These are phyloP conservation scores for Hypsizygus ulmarius DNA, from an alignment of 1,284 basidiomycete genomes.

Conservation along the genomic window DNA sequence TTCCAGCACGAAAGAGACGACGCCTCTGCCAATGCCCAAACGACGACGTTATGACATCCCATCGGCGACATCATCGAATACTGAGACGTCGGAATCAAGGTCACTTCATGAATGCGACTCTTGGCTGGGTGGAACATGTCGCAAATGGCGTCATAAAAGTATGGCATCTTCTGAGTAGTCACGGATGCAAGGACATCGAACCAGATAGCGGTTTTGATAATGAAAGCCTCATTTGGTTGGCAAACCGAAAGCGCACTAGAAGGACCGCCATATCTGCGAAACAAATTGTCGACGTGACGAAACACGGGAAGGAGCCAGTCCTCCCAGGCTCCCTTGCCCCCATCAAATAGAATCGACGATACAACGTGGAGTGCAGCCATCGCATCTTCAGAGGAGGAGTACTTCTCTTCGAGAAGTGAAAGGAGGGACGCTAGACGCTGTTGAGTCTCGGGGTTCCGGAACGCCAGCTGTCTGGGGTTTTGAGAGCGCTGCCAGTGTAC, in stretches of 20 bases:
- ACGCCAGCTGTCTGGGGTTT: slow-evolving; percentile 21
- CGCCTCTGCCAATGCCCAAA: slow-evolving; percentile 75
- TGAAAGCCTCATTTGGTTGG: slow-evolving; percentile 53
- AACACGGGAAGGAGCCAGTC: slow-evolving; percentile 59
- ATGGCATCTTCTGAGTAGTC: slow-evolving; percentile 57
- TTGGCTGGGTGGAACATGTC: slow-evolving; percentile 49
- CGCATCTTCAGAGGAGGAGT: slow-evolving; percentile 60
- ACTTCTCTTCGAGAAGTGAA: slow-evolving; percentile 25
- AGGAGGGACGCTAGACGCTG: slow-evolving; percentile 25
- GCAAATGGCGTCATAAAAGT: slow-evolving; percentile 56
- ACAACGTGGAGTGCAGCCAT: slow-evolving; percentile 73
- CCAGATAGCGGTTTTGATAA: slow-evolving; percentile 81
- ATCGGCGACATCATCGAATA: slow-evolving; percentile 74
- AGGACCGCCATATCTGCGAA: slow-evolving; percentile 39
- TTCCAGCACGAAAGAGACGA: slow-evolving; percentile 70
- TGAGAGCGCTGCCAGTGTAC: slow-evolving; percentile 42
- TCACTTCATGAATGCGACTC: slow-evolving; percentile 38
- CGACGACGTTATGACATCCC: slow-evolving; percentile 79
- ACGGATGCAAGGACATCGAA: slow-evolving; percentile 79
- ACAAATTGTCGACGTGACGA: slow-evolving; percentile 47
- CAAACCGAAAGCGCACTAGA: slow-evolving; percentile 47
- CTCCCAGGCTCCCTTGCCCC: slow-evolving; percentile 68
- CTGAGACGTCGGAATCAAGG: slow-evolving; percentile 28
- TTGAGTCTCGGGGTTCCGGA: slow-evolving; percentile 27
- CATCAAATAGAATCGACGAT: slow-evolving; percentile 71